Evolutionary conservation across 495 filamentous ascomycete species (phyloP), one percentile per base, ranked within the genome.

Genomic region (Tirmania nivea): DNA sequence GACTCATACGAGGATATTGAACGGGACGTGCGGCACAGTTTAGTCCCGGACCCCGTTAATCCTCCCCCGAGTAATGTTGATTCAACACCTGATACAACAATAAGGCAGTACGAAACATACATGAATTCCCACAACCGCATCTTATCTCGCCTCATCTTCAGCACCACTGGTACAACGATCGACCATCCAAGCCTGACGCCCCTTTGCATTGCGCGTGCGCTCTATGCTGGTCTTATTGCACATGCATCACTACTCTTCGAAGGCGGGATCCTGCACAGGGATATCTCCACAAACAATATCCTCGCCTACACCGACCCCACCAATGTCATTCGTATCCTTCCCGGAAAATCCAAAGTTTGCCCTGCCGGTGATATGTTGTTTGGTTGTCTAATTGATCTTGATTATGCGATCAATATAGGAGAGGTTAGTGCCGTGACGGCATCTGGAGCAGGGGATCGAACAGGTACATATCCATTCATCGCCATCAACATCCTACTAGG

Each of bases 401-500:
- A 45, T 19, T 45, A 45, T 19, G 39, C 39, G 5, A 31, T 31
- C 25, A 31, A 31, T 31, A 31, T 31, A 31, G 25, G 25, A 31
- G 2, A 31, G 25, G 25, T 1, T 31, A 31, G 25, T 3, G 7
- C 25, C 7, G 25, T 31, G 25, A 31, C 2, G 25, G 4, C 25
- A 5, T 31, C 25, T 31, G 25, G 25, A 7, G 25, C 25, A 7
- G 2, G 3, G 25, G 25, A 31, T 31, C 3, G 47, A n/a, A 59
- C 49, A 34, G 58, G 57, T 36, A 65, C 59, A 34, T 54, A 55
- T 50, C 54, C 51, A 50, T 68, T 67, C 36, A 67, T 71, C 56
- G 68, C 69, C 17, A 69, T 71, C 57, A 59, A 68, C 42, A 63
- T 72, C 35, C 53, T 72, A 31, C 25, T 31, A 31, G 25, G 25